Evolutionary conservation across 2,329 filamentous ascomycete genomes (phyloP).

Genomic region (Epichloe gansuensis): DNA sequence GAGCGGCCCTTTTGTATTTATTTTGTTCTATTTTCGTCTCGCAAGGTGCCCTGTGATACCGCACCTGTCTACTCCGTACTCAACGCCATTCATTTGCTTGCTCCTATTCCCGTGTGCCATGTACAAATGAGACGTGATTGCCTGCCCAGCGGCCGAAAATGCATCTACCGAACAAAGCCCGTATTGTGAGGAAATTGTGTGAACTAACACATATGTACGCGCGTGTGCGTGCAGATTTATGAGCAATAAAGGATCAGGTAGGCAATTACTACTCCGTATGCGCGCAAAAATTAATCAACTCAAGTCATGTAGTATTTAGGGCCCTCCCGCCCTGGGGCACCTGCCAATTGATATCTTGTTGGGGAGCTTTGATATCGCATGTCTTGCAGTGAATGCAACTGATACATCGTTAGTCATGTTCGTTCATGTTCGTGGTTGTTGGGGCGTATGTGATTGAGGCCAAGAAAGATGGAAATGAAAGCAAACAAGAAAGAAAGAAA

Average conservation of each 20-base stretch:
- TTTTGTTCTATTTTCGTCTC: neutral
- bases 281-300: slow-evolving; percentile 3
- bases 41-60: neutral
- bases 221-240: neutral
- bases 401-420: neutral
- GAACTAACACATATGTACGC: neutral
- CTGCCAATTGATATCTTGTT: slow-evolving; percentile 95
- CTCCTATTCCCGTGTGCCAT: neutral
- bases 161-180: neutral
- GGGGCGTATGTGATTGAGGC: neutral
- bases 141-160: slow-evolving; percentile 3
- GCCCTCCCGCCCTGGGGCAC: slow-evolving; percentile 85
- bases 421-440: neutral
- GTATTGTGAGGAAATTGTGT: neutral
- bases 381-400: slow-evolving; percentile 99
- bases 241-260: neutral
- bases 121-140: neutral
- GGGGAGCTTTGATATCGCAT: slow-evolving; percentile 95
- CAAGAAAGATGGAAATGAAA: neutral
- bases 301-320: slow-evolving; percentile 62
- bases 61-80: neutral
- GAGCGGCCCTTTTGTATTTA: neutral
- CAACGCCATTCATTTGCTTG: neutral
- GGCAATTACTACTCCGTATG: neutral
- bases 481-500: neutral